These are phyloP conservation scores for Sistotremastrum niveocremeum DNA, from an alignment of 768 basidiomycete genomes.

Conservation along the genomic window DNA sequence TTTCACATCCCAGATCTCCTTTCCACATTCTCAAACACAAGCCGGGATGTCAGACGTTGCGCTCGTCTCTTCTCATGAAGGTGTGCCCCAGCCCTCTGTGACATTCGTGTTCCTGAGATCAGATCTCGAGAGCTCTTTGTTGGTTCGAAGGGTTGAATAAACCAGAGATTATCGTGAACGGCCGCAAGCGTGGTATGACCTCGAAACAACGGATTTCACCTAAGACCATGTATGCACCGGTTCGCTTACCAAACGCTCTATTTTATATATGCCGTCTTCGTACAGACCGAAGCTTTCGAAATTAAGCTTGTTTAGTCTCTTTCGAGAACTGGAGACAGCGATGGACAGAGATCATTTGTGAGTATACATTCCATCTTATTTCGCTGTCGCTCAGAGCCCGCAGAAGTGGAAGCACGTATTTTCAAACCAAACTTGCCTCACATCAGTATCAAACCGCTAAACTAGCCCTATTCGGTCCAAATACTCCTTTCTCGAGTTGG, in stretches of 20 bases:
- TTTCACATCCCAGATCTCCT: constrained; percentile 43
- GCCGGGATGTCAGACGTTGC: no score
- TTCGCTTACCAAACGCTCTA: neutral
- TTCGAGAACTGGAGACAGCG: constrained; percentile 14
- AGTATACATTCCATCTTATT: neutral
- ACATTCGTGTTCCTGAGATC: no score
- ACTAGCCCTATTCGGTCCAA: constrained; percentile 26
- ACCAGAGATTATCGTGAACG: constrained; percentile 65
- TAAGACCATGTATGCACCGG: constrained; percentile 40
- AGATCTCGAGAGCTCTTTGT: constrained; percentile 39
- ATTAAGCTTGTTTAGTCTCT: constrained; percentile 38
- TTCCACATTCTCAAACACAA: constrained; percentile 39
- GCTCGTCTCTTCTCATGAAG: constrained; percentile 53
- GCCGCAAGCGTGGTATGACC: constrained; percentile 63
- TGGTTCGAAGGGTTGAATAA: constrained; percentile 43
- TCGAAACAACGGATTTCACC: constrained; percentile 52
- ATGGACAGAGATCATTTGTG: constrained; percentile 7
- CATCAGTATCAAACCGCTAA: constrained; percentile 41
- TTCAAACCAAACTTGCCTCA: constrained; percentile 27
- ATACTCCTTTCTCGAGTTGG: constrained; percentile 50
- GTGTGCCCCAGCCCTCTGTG: constrained; percentile 21
- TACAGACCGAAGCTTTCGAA: constrained; percentile 40
- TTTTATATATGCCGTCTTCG: neutral
- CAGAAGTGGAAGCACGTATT: constrained; percentile 27
- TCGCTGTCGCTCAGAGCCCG: neutral